A percentile compares a stretch with the other conserved stretches of the same genome.
Evolutionary conservation across 2,329 filamentous ascomycete genomes (phyloP).

Genomic region (Lachnellula suecica): DNA sequence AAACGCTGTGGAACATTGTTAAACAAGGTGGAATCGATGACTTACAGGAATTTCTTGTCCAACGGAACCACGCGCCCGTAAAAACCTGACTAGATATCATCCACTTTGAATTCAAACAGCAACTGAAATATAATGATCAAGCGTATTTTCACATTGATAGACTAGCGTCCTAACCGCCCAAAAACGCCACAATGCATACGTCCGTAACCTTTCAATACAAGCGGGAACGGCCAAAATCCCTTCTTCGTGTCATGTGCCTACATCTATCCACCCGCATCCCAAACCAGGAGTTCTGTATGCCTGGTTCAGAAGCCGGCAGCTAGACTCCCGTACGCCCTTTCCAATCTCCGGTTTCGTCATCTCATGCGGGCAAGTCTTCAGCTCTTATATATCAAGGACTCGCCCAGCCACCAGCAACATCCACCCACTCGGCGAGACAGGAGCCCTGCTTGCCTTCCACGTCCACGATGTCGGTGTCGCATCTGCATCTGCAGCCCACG

Average conservation of each 20-base stretch:
- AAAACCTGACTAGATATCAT: too few relatives aligned
- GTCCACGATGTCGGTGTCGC: conserved; percentile 95
- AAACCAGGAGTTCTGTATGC: neutral
- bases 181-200: conserved; percentile 25
- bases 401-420: conserved; percentile 92
- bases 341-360: neutral
- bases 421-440: conserved; percentile 94
- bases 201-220: conserved; percentile 18
- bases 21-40: too few relatives aligned
- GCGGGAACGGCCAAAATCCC: conserved; percentile 8
- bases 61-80: too few relatives aligned
- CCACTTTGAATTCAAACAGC: too few relatives aligned
- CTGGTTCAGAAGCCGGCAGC: neutral
- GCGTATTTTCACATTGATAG: conserved; percentile 25
- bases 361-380: neutral
- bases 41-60: too few relatives aligned
- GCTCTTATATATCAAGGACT: conserved; percentile 30
- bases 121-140: conserved; percentile 11
- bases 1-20: too few relatives aligned
- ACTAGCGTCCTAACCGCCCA: conserved; percentile 9
- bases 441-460: conserved; percentile 97
- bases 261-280: neutral
- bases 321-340: conserved; percentile 2
- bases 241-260: conserved; percentile 2
- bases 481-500: conserved; percentile 93